Evolutionary conservation across 768 basidiomycete species (phyloP).

Genomic region (Termitomyces sp.): DNA sequence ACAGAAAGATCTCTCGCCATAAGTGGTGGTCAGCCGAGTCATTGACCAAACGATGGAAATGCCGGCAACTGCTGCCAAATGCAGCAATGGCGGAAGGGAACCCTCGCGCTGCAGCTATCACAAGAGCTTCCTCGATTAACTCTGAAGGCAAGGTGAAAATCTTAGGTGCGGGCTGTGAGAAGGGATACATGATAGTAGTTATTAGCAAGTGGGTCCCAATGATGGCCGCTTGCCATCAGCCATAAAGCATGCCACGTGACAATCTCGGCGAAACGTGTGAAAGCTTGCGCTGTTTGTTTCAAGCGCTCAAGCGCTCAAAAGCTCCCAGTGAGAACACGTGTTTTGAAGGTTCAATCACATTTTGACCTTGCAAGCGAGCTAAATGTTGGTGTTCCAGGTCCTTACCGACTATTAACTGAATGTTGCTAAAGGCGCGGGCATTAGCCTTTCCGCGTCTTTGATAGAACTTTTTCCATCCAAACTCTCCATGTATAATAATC

Average conservation of each 20-base stretch:
- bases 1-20: slow-evolving; percentile 45
- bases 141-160: slow-evolving; percentile 15
- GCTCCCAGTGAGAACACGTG: no score
- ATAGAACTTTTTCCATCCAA: no score
- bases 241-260: background rate
- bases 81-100: slow-evolving; percentile 13
- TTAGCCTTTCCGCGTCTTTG: no score
- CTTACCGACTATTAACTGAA: no score
- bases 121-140: slow-evolving; percentile 14
- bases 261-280: background rate
- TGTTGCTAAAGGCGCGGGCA: no score
- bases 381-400: no score
- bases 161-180: slow-evolving; percentile 2
- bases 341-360: no score
- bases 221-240: no score
- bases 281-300: no score
- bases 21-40: slow-evolving; percentile 18
- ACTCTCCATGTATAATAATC: no score
- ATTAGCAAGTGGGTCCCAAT: background rate
- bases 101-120: slow-evolving; percentile 9
- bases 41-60: slow-evolving; percentile 13
- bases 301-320: no score
- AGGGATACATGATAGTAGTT: slow-evolving; percentile 4
- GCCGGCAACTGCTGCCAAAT: slow-evolving; percentile 11
- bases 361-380: no score